Conservation (phyloP, 257 asterid genomes). For the Orobanche coerulescens region DNA sequence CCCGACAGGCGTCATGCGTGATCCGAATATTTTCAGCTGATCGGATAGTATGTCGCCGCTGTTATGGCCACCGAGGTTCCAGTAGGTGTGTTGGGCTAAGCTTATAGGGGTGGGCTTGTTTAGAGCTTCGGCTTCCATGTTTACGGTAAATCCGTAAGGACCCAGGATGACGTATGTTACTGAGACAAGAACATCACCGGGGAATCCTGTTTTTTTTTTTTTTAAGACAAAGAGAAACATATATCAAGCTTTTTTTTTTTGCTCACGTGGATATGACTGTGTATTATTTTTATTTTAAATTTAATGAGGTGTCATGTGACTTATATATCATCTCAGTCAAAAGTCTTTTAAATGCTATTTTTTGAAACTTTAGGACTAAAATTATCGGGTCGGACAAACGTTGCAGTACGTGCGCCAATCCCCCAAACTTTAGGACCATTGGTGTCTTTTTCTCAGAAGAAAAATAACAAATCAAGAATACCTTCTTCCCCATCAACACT, state of each 20-base stretch:
- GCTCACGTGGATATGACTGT: too few species aligned
- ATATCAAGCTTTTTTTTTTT: background rate
- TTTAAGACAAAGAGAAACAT: background rate
- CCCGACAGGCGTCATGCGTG: constrained; percentile 52
- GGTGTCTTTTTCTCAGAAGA: too few species aligned
- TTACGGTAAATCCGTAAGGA: constrained; percentile 37
- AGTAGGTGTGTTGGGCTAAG: constrained; percentile 71
- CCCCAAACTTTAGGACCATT: too few species aligned
- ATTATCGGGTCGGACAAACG: too few species aligned
- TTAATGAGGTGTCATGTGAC: too few species aligned
- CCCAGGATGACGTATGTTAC: constrained; percentile 45
- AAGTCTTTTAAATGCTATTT: too few species aligned
- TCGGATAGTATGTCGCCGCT: constrained; percentile 60
- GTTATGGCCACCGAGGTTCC: constrained; percentile 77
- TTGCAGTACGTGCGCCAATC: too few species aligned
- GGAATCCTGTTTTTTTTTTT: constrained; percentile 82
- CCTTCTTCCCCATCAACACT: constrained; percentile 84
- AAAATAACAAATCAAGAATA: too few species aligned
- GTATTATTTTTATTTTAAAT: too few species aligned
- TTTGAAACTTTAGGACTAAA: too few species aligned
- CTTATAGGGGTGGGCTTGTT: constrained; percentile 76
- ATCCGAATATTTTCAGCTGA: constrained; percentile 47
- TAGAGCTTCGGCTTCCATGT: constrained; percentile 51
- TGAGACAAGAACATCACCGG: constrained; percentile 42
- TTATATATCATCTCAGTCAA: too few species aligned